phyloP scores from a whole-genome alignment of 495 filamentous ascomycete genomes.

The Pyrenula aspistea region DNA sequence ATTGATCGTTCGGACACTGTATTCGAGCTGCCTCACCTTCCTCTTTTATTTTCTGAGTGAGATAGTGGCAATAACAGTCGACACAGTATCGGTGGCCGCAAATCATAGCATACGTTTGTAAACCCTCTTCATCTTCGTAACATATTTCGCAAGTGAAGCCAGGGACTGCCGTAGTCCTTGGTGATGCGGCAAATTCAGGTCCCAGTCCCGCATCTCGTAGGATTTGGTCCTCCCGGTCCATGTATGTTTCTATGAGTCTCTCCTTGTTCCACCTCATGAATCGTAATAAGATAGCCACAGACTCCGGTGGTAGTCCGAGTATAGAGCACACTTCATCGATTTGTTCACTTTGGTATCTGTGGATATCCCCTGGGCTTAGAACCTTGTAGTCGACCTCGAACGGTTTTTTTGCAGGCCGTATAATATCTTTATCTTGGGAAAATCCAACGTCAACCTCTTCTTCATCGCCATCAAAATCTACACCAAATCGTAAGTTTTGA shows the following conservation, averaged over 20 bases:
- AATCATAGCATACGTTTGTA: conserved; percentile 90
- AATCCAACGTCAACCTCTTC: conserved; percentile 58
- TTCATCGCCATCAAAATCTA: conserved; percentile 65
- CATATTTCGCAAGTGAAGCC: conserved; percentile 92
- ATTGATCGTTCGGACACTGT: conserved; percentile 79
- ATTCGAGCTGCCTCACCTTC: conserved; percentile 94
- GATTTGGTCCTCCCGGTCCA: conserved; percentile 67
- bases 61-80: conserved; percentile 83
- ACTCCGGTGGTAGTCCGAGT: conserved; percentile 73
- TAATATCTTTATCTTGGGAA: conserved; percentile 61
- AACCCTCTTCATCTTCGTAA: conserved; percentile 70
- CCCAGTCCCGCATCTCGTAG: conserved; percentile 82
- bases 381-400: conserved; percentile 84
- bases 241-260: conserved; percentile 83
- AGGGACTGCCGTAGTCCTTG: conserved; percentile 53
- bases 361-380: conserved; percentile 65
- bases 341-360: conserved; percentile 68
- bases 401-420: conserved; percentile 53
- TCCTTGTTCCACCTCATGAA: conserved; percentile 93
- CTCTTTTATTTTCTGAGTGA: conserved; percentile 80
- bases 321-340: conserved; percentile 83
- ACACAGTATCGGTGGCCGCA: conserved; percentile 94
- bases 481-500: conserved; percentile 4
- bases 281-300: conserved; percentile 76
- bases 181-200: conserved; percentile 44